phyloP scores from a whole-genome alignment of 495 filamentous ascomycete species.

The Neurospora intermedia region DNA sequence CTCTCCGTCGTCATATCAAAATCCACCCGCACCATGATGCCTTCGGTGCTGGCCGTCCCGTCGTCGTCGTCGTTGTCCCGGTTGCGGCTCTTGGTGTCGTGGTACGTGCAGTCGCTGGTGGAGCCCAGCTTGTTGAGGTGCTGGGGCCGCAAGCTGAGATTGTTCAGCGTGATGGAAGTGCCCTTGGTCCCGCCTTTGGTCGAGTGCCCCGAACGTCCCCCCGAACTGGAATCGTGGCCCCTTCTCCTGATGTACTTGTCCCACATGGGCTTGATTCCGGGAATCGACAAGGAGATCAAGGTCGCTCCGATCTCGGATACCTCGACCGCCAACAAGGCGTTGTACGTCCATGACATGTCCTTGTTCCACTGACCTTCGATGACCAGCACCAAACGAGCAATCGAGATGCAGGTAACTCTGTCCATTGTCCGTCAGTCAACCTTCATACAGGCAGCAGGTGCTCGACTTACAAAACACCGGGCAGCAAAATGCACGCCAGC shows the following conservation, averaged over 20 bases:
- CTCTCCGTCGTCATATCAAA: slow-evolving; percentile 1
- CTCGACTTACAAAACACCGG: slow-evolving; percentile 31
- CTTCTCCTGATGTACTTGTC: slow-evolving; percentile 11
- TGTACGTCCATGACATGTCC: slow-evolving; percentile 36
- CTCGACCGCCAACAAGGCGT: slow-evolving; percentile 35
- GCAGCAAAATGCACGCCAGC: slow-evolving; percentile 32
- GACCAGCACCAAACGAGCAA: slow-evolving; percentile 32
- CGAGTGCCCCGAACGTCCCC: background rate
- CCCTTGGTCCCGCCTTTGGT: background rate
- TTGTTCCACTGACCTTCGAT: slow-evolving; percentile 28
- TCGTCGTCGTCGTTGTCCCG: background rate
- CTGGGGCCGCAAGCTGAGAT: background rate
- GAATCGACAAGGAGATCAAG: slow-evolving; percentile 35
- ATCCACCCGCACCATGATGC: slow-evolving; percentile 9
- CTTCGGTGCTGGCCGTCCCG: slow-evolving; percentile 3
- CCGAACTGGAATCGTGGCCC: background rate
- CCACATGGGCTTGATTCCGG: slow-evolving; percentile 34
- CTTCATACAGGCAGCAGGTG: background rate
- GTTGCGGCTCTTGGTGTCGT: background rate
- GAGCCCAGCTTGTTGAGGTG: slow-evolving; percentile 1
- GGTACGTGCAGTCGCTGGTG: background rate
- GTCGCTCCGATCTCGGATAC: slow-evolving; percentile 35
- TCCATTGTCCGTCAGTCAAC: background rate
- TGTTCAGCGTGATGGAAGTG: slow-evolving; percentile 1
- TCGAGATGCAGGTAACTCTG: slow-evolving; percentile 34